Base-by-base conservation (phyloP, 176 grass and related monocot genomes). In the Calamus simplicifolius region DNA sequence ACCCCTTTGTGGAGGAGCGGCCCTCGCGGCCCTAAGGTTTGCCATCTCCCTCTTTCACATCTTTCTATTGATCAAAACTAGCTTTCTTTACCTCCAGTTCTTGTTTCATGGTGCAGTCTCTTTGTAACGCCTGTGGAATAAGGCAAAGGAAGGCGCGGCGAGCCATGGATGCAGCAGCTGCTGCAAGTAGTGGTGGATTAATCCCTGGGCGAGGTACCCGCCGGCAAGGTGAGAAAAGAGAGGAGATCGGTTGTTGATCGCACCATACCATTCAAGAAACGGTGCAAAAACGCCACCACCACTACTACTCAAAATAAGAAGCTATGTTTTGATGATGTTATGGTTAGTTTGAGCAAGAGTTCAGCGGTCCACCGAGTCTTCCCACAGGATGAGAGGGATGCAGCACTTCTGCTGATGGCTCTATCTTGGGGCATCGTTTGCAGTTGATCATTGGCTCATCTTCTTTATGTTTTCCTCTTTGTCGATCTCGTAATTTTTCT, bases 1-100 rank as follows among this genome's bases (percentile, higher is more conserved):
- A 98, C 94, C 4, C 94, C 94, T 55, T 52, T 98, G 64, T 98
- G 94, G 94, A 85, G 94, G 77, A 98, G 81, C 68, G 94, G 94
- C 65, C 94, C 94, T 52, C 74, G 84, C 63, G 94, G 94, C 75
- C 94, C 94, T 52, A 98, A 98, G 88, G 94, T 93, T 78, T 15
- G 48, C 66, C 26, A 17, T 70, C 28, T 29, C 16, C 16, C 30
- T 60, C 57, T n/a, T 6, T 16, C 17, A 25, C 1, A 59, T 59
- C 57, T 29, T n/a, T 28, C 16, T 12, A 30, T 60, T 18, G 26
- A 19, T 38, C 35, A 43, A 13, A 13, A 12, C 35, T 43, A 43
- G 35, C 35, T 43, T 12, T 43, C 35, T 43, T 43, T 43, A 10
- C 13, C 10, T 10, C 35, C 35, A 43, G 1, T 43, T 43, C 35